phyloP scores from a whole-genome alignment of 148 eudicot genomes.

The Persicaria tinctoria region DNA sequence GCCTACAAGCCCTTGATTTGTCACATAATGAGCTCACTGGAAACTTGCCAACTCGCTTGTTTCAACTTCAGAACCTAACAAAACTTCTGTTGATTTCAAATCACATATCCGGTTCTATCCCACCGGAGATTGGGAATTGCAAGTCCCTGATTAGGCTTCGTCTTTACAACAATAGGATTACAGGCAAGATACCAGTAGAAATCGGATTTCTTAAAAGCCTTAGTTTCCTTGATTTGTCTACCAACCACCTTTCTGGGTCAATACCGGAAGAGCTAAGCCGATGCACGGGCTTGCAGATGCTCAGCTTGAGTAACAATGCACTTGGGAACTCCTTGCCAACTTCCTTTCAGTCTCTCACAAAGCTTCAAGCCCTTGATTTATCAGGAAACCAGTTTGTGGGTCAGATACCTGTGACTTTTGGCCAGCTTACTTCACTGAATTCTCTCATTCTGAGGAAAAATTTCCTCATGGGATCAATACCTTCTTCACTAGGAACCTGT shows the following conservation, averaged over 20 bases:
- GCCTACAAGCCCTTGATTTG: constrained; percentile 67
- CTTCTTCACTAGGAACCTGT: constrained; percentile 49
- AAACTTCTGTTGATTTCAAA: constrained; percentile 65
- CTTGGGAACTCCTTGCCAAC: constrained; percentile 46
- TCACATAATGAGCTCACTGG: constrained; percentile 73
- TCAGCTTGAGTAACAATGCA: constrained; percentile 62
- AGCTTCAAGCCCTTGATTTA: constrained; percentile 64
- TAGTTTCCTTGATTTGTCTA: constrained; percentile 61
- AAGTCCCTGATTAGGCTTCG: constrained; percentile 54
- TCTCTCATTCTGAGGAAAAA: constrained; percentile 47
- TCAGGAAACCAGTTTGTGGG: constrained; percentile 55
- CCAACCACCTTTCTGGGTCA: constrained; percentile 44
- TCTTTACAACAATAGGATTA: constrained; percentile 47
- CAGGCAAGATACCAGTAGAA: constrained; percentile 56
- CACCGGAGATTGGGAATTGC: constrained; percentile 58
- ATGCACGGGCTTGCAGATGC: constrained; percentile 63
- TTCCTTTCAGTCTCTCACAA: constrained; percentile 39
- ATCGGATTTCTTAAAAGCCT: constrained; percentile 48
- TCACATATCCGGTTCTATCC: constrained; percentile 63
- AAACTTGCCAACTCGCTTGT: constrained; percentile 45
- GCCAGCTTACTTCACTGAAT: constrained; percentile 43
- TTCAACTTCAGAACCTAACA: constrained; percentile 58
- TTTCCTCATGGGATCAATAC: constrained; percentile 48
- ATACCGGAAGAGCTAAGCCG: constrained; percentile 54
- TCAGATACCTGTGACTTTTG: constrained; percentile 44